Base-by-base conservation (phyloP, 129 eudicot species). In the Artemisia annua region DNA sequence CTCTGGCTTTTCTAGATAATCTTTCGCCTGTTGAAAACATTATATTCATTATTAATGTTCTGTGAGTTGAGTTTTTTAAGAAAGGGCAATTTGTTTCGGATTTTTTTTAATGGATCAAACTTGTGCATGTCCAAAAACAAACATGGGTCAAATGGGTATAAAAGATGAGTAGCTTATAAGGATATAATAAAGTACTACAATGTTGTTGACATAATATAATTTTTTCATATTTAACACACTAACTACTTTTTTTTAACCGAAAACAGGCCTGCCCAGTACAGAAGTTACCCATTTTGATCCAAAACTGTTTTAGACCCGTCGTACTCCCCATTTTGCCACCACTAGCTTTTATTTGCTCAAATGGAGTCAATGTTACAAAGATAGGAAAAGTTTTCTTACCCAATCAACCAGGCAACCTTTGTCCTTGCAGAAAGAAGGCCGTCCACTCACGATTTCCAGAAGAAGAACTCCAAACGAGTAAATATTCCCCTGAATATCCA, bases 381-480 rank as follows among this genome's bases (percentile, higher is more conserved):
- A 10, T 11, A 24, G 7, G n/a, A 67, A 15, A 20, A n/a, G 20
- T 7, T 1, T 5, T 70, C 88, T 82, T 83, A 90, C 98, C 98
- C 98, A 93, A 68, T 90, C 98, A 17, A 89, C 90, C 48, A 93
- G 72, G 87, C 82, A 84, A 43, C 96, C 98, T 68, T 83, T 85
- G 48, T 90, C 87, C 83, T 89, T 86, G 78, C 86, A 80, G 59
- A 82, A 93, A 26, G 97, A 87, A 76, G 87, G 97, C 20, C 94
- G 84, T 55, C 98, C 98, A 43, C 96, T 93, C 46, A 93, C 54
- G 8, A 93, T 86, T 78, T 93, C 98, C 58, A 93, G 89, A 30
- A 93, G 77, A 43, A 93, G 92, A 68, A 90, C 85, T 10, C 98
- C 98, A 70, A 93, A 93, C 7, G 95, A 91, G 72, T 89, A 89